Base-by-base conservation (phyloP, 495 filamentous ascomycete species). In the Trichoderma reesei region DNA sequence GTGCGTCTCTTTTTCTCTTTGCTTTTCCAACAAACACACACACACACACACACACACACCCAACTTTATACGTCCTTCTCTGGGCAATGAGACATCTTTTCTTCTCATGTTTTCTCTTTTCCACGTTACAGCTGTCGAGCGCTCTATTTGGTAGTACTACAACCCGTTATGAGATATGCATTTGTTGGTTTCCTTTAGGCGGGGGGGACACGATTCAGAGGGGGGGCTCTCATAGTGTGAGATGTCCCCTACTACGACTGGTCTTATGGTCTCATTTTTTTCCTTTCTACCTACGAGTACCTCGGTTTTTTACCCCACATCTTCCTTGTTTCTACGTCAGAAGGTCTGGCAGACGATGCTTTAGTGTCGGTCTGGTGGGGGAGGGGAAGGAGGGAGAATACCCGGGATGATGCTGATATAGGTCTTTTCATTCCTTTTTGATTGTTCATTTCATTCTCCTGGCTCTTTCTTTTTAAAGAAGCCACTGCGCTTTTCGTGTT, bases 91-190 rank as follows among this genome's bases (percentile, higher is more conserved):
- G n/a, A n/a, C n/a, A n/a, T 18, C 44, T 48, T n/a, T 48, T 18
- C 1, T n/a, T 18, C 4, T 18, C n/a, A 18, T 46, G 2, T 46
- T 46, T 46, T 48, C 3, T n/a, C 16, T 48, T n/a, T n/a, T n/a
- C n/a, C n/a, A n/a, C n/a, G n/a, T 48, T 48, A 48, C 65, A 67
- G 66, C 63, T 65, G 26, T 65, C 64, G 42, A 60, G 65, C 68
- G 67, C 31, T 56, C 4, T 34, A 31, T 56, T n/a, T n/a, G n/a
- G n/a, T 56, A 14, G 51, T 56, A 56, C 51, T 31, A 48, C 44
- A 31, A 56, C 51, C 51, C 31, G 10, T 67, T 65, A 61, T 67
- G 64, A 67, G 67, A 69, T 67, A 33, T 63, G 70, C 64, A 60
- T 65, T 66, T 41, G 26, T 63, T 66, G 65, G 63, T 66, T 67